A percentile compares a stretch with the other conserved stretches of the same genome.
phyloP scores from a whole-genome alignment of 768 basidiomycete species.

The Pleurotus tuber-regium region DNA sequence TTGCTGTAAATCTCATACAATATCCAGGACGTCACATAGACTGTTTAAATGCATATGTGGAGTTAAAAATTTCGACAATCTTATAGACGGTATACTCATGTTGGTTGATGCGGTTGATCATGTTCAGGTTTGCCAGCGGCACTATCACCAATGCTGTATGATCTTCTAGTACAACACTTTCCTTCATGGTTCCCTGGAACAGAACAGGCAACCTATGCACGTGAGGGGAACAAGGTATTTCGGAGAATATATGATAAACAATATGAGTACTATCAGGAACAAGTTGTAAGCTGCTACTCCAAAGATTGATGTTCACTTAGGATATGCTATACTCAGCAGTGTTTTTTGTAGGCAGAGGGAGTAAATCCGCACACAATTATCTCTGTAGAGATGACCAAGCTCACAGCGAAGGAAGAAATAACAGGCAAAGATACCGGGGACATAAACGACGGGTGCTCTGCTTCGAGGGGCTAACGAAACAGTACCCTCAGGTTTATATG shows the following conservation, averaged over 20 bases:
- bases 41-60: neutral
- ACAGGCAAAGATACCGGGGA: neutral
- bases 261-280: constrained; percentile 29
- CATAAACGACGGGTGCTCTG: neutral
- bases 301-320: neutral
- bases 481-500: neutral
- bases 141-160: constrained; percentile 19
- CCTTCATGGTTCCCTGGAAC: constrained; percentile 38
- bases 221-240: constrained; percentile 27
- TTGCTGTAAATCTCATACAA: constrained; percentile 14
- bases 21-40: neutral
- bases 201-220: constrained; percentile 37
- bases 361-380: neutral
- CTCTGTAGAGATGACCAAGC: neutral
- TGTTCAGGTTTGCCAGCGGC: constrained; percentile 9
- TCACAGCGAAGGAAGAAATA: neutral
- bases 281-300: constrained; percentile 34
- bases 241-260: constrained; percentile 35
- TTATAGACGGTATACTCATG: too few relatives aligned
- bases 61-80: neutral
- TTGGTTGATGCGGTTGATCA: neutral
- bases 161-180: constrained; percentile 17
- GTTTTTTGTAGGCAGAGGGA: neutral
- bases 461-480: neutral
- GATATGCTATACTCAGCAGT: neutral